Evolutionary conservation across 75 land plant genomes (phyloP), one percentile per base, ranked within the genome.

Genomic region (Pinus tabuliformis): DNA sequence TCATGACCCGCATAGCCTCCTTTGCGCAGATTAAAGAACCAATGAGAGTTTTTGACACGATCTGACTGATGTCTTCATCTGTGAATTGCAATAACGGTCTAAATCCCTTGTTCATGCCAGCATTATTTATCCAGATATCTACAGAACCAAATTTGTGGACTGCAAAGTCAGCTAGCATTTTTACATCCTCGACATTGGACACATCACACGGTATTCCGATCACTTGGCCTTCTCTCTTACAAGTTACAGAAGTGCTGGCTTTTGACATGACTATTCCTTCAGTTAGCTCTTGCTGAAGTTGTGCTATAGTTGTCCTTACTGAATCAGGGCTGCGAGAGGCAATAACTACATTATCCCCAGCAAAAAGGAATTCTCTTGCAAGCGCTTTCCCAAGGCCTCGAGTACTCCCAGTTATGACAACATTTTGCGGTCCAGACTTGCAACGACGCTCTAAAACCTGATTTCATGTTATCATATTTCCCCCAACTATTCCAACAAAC

Each of bases 121-220:
- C 99, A 84, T 97, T 97, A 56, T 97, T 97, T 62, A 97, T 92
- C 99, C 99, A 97, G 60, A 97, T 95, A 75, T 97, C 86, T 30
- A 97, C 80, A 18, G 88, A 84, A 74, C 99, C 98, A 77, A 97
- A 76, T 76, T 97, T 81, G 28, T 45, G 42, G 20, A 84, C 70
- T 37, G 99, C 93, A 83, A 92, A 89, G 2, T 89, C 78, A 28
- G 95, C 86, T 80, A 97, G 83, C 60, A 78, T 94, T 56, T 78
- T 75, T 62, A 97, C 99, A 59, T 97, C 99, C 30, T 88, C 88
- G 64, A 86, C 85, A 11, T 85, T 83, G 57, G 92, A 95, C 64
- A 97, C 98, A 85, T 97, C 89, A 84, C 99, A 97, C 58, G 95
- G 79, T 59, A 87, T 85, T 59, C 99, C 99, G 37, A 91, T 86